phyloP scores from a whole-genome alignment of 208 protist genomes.

The Trichomonas tenax region DNA sequence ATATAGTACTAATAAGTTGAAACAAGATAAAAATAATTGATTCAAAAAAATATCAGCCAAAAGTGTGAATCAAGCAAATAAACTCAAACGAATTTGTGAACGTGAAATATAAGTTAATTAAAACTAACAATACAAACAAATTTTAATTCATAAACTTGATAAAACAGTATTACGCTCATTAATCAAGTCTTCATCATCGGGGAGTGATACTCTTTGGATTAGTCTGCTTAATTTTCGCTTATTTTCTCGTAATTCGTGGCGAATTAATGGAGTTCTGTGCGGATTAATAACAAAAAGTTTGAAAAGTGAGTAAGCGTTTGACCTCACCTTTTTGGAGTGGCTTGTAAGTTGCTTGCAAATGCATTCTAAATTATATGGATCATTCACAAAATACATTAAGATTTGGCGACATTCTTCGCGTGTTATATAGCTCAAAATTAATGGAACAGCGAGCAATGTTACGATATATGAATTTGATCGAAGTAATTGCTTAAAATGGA shows the following conservation, averaged over 20 bases:
- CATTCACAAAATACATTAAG: background rate
- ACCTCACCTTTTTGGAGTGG: background rate
- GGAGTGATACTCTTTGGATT: background rate
- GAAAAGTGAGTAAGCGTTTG: background rate
- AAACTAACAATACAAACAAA: background rate
- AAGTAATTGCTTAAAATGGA: conserved; percentile 14
- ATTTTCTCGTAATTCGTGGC: background rate
- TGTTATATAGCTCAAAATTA: background rate
- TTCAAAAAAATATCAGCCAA: no score
- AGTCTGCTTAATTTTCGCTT: background rate
- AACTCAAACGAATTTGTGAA: no score
- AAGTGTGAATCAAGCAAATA: no score
- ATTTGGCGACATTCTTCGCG: no score
- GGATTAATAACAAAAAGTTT: conserved; percentile 17
- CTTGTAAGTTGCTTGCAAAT: background rate
- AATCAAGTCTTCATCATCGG: background rate
- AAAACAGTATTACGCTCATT: background rate
- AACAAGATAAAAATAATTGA: no score
- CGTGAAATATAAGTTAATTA: no score
- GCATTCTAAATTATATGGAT: background rate
- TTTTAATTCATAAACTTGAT: background rate
- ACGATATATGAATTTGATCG: background rate
- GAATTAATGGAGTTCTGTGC: background rate
- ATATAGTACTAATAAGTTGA: no score
- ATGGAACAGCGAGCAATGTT: background rate